phyloP scores from a whole-genome alignment of 768 basidiomycete species.

The Rhodotorula toruloides region DNA sequence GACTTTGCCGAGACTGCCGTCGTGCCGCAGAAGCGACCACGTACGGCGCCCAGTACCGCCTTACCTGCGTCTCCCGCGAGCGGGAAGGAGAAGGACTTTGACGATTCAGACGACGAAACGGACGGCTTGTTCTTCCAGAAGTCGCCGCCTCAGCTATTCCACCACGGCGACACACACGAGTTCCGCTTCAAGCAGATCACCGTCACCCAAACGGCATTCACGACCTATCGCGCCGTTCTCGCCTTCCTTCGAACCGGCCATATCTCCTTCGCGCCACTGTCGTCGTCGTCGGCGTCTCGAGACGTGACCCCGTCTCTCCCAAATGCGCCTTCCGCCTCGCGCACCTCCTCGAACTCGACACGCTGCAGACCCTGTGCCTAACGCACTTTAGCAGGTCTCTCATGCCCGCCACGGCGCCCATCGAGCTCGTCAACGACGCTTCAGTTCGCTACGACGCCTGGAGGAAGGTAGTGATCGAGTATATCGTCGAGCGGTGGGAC shows the following conservation, averaged over 20 bases:
- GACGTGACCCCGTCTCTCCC: slow-evolving; percentile 14
- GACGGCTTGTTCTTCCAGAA: too few relatives aligned
- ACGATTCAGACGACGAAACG: slow-evolving; percentile 5
- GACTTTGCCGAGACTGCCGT: too few relatives aligned
- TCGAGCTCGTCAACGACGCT: slow-evolving; percentile 6
- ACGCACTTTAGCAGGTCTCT: not conserved
- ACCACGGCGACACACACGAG: not conserved
- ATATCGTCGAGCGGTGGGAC: slow-evolving; percentile 10
- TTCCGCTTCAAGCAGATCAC: not conserved
- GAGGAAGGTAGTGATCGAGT: not conserved
- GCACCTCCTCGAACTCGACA: slow-evolving; percentile 15
- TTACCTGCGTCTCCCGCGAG: too few relatives aligned
- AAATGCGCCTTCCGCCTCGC: slow-evolving; percentile 25
- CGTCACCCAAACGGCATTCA: not conserved
- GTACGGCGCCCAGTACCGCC: too few relatives aligned
- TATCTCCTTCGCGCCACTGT: slow-evolving; percentile 10
- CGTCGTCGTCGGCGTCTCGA: too few relatives aligned
- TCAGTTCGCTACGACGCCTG: not conserved
- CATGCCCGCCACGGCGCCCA: not conserved
- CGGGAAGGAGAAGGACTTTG: not conserved
- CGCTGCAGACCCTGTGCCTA: not conserved
- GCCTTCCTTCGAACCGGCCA: not conserved
- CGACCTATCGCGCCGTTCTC: slow-evolving; percentile 6
- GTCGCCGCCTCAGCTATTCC: not conserved
- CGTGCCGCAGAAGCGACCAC: too few relatives aligned